Evolutionary conservation across 164 flowering plant genomes (phyloP), one percentile per base, ranked within the genome.

Genomic region (Taxillus chinensis): DNA sequence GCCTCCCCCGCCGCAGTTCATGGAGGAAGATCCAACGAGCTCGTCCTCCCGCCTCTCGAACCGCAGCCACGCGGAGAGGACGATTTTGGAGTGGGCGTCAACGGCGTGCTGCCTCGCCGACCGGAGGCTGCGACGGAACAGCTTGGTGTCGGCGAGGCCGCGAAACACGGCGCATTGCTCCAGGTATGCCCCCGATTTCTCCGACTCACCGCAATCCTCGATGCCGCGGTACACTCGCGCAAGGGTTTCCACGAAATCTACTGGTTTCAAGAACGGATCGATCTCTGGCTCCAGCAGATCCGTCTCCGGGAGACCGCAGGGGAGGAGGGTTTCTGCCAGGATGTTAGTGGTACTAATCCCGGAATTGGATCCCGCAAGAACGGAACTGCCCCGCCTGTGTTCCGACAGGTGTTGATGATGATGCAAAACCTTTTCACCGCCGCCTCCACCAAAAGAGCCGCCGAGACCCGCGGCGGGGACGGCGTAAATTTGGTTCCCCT

Each of bases 1-100:
- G 63, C 76, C 69, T 41, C 83, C 52, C 14, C 90, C 90, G 63
- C 76, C 69, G 60, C 90, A 85, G 71, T 81, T 83, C 82, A 85
- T 69, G 3, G 87, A 55, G 0, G 80, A 71, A 1, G 65, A 59
- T 8, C 87, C 87, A 62, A 74, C 37, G 16, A 55, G 37, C 58
- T 55, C 58, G 40, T 55, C 58, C 58, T 55, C 58, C 58, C 58
- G 0, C 40, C 58, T 55, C 58, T 55, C 58, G 58, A n/a, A 55
- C 58, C 58, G 38, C 38, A 55, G 13, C 58, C 58, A 55, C 8
- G 58, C 58, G 10, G 58, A n/a, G 58, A 55, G 58, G 9, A 55
- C 58, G 37, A 55, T 15, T 38, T 55, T 55, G 39, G 58, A n/a
- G 58, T 55, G 58, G 10, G 16, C 58, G 12, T 55, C 58, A 1